Evolutionary conservation across 208 protist species (phyloP).

Genomic region (Trypanosomatidae sp.): DNA sequence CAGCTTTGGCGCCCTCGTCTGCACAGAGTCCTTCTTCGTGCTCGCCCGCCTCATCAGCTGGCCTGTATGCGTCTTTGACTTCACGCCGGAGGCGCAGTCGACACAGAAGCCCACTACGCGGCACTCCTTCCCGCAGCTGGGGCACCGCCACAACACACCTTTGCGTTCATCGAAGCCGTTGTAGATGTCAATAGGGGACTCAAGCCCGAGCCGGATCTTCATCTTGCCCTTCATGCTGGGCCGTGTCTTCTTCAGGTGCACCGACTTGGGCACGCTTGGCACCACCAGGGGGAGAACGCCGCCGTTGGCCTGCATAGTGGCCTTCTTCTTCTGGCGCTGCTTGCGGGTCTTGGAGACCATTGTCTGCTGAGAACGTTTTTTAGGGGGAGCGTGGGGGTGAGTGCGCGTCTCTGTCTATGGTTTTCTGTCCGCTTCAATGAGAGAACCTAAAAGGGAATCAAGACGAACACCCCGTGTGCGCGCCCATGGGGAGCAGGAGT

Average conservation of each 20-base stretch:
- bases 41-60: constrained; percentile 52
- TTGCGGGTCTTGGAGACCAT: constrained; percentile 91
- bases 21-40: constrained; percentile 34
- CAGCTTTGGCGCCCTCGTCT: constrained; percentile 24
- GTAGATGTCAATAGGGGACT: constrained; percentile 85
- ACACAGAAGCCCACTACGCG: constrained; percentile 87
- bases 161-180: constrained; percentile 81
- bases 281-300: constrained; percentile 67
- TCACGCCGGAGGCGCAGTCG: constrained; percentile 70
- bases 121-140: constrained; percentile 62
- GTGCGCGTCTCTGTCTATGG: neutral
- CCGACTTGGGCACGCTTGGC: constrained; percentile 67
- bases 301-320: constrained; percentile 55
- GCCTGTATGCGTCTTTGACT: constrained; percentile 59
- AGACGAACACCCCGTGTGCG: no score
- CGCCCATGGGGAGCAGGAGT: no score
- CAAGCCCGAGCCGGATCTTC: constrained; percentile 89
- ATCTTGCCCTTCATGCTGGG: constrained; percentile 90
- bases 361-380: neutral
- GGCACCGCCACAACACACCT: constrained; percentile 83
- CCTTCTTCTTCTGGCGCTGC: constrained; percentile 85
- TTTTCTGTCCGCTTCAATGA: neutral
- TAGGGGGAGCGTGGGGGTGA: neutral
- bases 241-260: constrained; percentile 88
- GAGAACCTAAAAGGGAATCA: no score